phyloP scores from a whole-genome alignment of 2,329 filamentous ascomycete genomes.

The Tolypocladium amazonense region DNA sequence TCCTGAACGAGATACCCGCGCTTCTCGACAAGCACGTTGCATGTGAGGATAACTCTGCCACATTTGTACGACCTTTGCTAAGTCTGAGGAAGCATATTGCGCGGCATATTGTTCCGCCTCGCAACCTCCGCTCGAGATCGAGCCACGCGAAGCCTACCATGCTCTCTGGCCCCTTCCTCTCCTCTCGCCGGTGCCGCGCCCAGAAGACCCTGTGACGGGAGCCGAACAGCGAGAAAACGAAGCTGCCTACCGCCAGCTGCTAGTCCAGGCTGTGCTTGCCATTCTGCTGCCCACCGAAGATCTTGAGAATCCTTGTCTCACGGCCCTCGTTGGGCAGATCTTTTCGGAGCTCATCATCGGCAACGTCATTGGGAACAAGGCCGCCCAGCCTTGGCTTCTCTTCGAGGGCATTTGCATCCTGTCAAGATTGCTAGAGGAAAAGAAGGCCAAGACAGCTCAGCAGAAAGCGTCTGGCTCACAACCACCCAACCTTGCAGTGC shows the following conservation, averaged over 20 bases:
- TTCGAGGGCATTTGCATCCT: slow-evolving; percentile 76
- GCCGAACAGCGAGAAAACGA: slow-evolving; percentile 66
- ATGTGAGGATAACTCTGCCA: slow-evolving; percentile 37
- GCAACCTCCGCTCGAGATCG: slow-evolving; percentile 47
- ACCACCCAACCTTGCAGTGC: neutral
- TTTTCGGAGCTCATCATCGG: slow-evolving; percentile 84
- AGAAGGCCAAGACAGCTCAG: slow-evolving; percentile 11
- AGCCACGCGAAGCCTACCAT: slow-evolving; percentile 68
- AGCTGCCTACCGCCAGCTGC: slow-evolving; percentile 70
- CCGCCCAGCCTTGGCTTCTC: slow-evolving; percentile 79
- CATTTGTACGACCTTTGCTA: neutral
- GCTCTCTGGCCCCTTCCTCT: slow-evolving; percentile 71
- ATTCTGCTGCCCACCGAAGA: slow-evolving; percentile 87
- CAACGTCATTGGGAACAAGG: slow-evolving; percentile 67
- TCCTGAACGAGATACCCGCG: slow-evolving; percentile 81
- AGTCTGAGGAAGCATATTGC: slow-evolving; percentile 53
- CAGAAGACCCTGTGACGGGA: slow-evolving; percentile 36
- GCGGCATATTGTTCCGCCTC: slow-evolving; percentile 49
- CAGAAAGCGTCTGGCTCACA: slow-evolving; percentile 7
- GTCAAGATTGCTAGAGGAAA: slow-evolving; percentile 29
- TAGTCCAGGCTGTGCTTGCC: slow-evolving; percentile 74
- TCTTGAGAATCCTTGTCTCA: slow-evolving; percentile 76
- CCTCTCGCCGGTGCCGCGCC: slow-evolving; percentile 63
- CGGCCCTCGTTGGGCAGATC: slow-evolving; percentile 75
- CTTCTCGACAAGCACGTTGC: slow-evolving; percentile 70